phyloP scores from a whole-genome alignment of 257 asterid species.

The Salvia miltiorrhiza region DNA sequence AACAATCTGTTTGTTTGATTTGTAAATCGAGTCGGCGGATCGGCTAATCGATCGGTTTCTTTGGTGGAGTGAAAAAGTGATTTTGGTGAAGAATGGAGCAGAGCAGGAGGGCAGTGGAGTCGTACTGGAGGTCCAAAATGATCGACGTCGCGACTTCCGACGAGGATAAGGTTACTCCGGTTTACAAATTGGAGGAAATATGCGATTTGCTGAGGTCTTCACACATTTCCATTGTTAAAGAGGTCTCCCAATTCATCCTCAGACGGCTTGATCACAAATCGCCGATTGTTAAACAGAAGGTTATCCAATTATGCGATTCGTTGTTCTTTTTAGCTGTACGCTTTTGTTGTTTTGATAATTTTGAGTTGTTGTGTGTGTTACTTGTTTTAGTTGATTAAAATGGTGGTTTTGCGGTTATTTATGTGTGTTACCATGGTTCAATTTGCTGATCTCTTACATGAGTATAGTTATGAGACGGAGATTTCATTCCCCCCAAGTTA shows the following conservation, averaged over 20 bases:
- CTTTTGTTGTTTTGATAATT: neutral
- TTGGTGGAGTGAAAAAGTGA: neutral
- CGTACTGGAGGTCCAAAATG: slow-evolving; percentile 90
- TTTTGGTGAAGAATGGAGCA: slow-evolving; percentile 60
- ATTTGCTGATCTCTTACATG: neutral
- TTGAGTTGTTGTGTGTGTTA: neutral
- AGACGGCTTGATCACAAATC: slow-evolving; percentile 95
- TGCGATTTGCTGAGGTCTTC: slow-evolving; percentile 86
- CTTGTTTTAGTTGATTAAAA: neutral
- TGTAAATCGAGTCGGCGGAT: neutral
- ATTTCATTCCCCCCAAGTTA: neutral
- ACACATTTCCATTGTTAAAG: slow-evolving; percentile 75
- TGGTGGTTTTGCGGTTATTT: neutral
- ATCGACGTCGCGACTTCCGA: slow-evolving; percentile 86
- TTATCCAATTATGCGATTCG: neutral
- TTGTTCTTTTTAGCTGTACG: neutral
- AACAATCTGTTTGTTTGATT: neutral
- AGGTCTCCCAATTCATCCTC: slow-evolving; percentile 82
- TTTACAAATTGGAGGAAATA: slow-evolving; percentile 90
- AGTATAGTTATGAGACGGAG: neutral
- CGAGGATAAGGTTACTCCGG: slow-evolving; percentile 96
- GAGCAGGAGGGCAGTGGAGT: slow-evolving; percentile 97
- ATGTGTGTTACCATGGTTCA: neutral
- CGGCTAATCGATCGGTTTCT: neutral
- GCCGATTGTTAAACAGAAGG: slow-evolving; percentile 88